Conservation (phyloP, 805 yeast genomes). For the Citeromyces matritensis region DNA sequence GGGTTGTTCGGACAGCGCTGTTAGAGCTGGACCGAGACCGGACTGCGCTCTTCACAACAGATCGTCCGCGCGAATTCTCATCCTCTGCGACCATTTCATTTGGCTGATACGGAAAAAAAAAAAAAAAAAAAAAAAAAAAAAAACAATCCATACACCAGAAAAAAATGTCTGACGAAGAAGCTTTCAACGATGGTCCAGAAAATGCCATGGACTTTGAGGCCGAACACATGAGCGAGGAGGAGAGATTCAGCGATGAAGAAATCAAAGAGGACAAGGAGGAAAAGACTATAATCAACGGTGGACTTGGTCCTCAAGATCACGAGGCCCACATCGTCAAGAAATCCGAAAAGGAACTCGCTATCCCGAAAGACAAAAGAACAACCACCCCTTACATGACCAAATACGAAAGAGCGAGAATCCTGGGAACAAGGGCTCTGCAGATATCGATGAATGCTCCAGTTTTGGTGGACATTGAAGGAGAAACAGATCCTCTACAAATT, state of each 20-base stretch:
- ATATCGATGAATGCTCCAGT: slow-evolving; percentile 98
- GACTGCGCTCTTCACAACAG: no score
- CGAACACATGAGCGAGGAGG: slow-evolving; percentile 36
- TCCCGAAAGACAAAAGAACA: slow-evolving; percentile 75
- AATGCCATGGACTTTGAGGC: slow-evolving; percentile 73
- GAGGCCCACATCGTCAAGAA: slow-evolving; percentile 30
- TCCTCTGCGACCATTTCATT: no score
- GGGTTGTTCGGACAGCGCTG: no score
- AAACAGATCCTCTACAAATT: slow-evolving; percentile 94
- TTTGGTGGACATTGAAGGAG: slow-evolving; percentile 95
- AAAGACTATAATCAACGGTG: slow-evolving; percentile 56
- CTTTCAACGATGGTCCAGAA: slow-evolving; percentile 57
- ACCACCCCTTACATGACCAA: slow-evolving; percentile 99
- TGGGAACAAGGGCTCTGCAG: slow-evolving; percentile 95
- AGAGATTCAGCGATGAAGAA: slow-evolving; percentile 14
- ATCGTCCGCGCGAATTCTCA: no score
- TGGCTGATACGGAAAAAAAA: no score
- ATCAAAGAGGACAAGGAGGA: slow-evolving; percentile 44
- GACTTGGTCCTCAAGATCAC: slow-evolving; percentile 43
- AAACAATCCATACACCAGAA: background rate
- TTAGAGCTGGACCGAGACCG: no score
- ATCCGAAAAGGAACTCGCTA: slow-evolving; percentile 67
- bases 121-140: no score
- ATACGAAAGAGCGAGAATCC: slow-evolving; percentile 93
- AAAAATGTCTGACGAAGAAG: slow-evolving; percentile 39